Conservation (phyloP, 805 yeast genomes). For the Myxozyma vanderwaltii region DNA sequence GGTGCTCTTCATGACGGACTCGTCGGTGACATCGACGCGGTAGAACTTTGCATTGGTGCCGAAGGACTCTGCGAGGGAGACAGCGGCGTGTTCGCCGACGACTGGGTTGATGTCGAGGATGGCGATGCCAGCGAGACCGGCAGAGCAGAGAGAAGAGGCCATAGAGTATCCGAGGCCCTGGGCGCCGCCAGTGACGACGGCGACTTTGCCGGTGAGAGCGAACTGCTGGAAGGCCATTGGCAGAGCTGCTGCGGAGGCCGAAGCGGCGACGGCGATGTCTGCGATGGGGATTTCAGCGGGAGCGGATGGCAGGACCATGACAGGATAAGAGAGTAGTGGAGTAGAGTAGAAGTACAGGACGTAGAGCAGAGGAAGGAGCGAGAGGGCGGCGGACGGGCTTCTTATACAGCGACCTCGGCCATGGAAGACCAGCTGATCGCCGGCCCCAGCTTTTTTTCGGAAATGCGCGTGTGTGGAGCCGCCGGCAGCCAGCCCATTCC, state of each 20-base stretch:
- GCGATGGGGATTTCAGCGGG: not conserved
- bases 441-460: not conserved
- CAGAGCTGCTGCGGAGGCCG: not conserved
- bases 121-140: conserved; percentile 56
- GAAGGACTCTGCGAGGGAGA: conserved; percentile 52
- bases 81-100: conserved; percentile 63
- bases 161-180: conserved; percentile 64
- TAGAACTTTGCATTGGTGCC: conserved; percentile 63
- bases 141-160: conserved; percentile 60
- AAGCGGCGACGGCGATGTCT: not conserved
- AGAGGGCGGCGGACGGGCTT: not conserved
- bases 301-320: conserved; percentile 4
- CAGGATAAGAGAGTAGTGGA: not conserved
- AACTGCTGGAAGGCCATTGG: conserved; percentile 21
- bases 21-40: conserved; percentile 63
- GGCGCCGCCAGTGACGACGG: conserved; percentile 67
- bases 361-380: not conserved
- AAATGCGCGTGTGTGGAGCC: too few relatives aligned
- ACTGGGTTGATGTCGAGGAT: conserved; percentile 58
- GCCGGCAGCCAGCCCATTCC: too few relatives aligned
- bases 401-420: not conserved
- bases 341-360: not conserved
- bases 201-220: conserved; percentile 52
- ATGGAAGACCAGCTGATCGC: not conserved
- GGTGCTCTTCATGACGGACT: conserved; percentile 39